These are phyloP conservation scores for Aphanocladium album DNA, from an alignment of 2,329 filamentous ascomycete species.

Conservation along the genomic window DNA sequence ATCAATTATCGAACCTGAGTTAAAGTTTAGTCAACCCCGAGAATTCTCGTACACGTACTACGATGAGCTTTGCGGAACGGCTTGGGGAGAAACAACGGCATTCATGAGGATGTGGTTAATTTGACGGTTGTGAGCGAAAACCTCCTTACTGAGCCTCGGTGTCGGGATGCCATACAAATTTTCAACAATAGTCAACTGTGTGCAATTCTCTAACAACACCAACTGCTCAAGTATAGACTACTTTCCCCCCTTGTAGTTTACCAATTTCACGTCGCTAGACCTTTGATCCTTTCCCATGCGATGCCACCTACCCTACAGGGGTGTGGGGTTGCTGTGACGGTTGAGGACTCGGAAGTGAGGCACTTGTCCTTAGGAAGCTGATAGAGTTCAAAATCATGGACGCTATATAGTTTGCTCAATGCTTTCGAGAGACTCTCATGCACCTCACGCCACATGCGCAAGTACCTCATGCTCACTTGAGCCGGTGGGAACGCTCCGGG, in stretches of 20 bases:
- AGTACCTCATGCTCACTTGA: neutral
- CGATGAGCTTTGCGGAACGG: too few species aligned
- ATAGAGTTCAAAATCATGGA: neutral
- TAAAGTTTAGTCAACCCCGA: neutral
- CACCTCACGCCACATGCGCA: neutral
- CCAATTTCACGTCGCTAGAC: neutral
- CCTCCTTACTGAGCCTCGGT: too few species aligned
- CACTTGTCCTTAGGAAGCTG: neutral
- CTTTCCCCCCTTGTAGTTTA: too few species aligned
- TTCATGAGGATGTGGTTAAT: too few species aligned
- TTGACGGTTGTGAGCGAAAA: too few species aligned
- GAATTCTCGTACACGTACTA: neutral
- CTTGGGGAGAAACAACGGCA: too few species aligned
- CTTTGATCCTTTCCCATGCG: neutral
- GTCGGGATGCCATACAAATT: too few species aligned
- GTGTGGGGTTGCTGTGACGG: neutral
- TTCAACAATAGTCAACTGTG: too few species aligned
- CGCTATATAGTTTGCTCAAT: neutral
- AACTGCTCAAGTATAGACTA: too few species aligned
- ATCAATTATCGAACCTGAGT: neutral
- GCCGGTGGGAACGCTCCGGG: neutral
- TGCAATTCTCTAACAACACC: too few species aligned
- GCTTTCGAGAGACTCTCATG: neutral
- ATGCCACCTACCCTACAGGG: neutral
- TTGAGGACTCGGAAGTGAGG: neutral